These are phyloP conservation scores for Pseudogymnoascus verrucosus DNA, from an alignment of 2,329 filamentous ascomycete genomes.

Conservation along the genomic window DNA sequence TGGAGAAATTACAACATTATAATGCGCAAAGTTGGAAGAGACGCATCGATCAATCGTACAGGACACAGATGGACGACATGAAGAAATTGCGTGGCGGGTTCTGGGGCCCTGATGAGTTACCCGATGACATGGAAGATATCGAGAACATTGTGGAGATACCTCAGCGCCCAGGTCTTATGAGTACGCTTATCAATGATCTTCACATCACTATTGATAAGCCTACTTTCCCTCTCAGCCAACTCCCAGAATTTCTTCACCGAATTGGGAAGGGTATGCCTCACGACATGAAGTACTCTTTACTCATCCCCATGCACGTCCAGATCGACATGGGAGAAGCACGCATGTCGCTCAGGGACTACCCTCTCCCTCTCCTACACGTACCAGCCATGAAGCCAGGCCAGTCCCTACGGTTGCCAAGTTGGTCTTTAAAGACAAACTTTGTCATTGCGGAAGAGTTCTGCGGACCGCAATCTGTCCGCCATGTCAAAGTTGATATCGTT, in stretches of 20 bases:
- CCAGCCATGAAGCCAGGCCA: constrained; percentile 74
- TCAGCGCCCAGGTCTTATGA: constrained; percentile 75
- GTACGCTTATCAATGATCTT: constrained; percentile 72
- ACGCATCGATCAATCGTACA: constrained; percentile 71
- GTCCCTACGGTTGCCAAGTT: constrained; percentile 68
- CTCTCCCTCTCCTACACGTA: constrained; percentile 83
- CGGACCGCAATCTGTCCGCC: constrained; percentile 68
- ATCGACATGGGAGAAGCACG: constrained; percentile 86
- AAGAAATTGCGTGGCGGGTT: constrained; percentile 72
- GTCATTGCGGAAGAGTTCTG: constrained; percentile 92
- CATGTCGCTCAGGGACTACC: constrained; percentile 85
- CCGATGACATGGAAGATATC: constrained; percentile 71
- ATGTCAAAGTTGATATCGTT: constrained; percentile 76
- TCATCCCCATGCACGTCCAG: constrained; percentile 83
- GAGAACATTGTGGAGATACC: constrained; percentile 84
- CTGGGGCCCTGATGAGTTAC: constrained; percentile 72
- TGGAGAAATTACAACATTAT: constrained; percentile 64
- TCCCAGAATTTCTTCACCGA: constrained; percentile 75
- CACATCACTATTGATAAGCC: constrained; percentile 85
- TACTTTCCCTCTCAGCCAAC: constrained; percentile 74
- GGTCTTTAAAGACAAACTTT: constrained; percentile 82
- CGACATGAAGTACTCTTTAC: constrained; percentile 81
- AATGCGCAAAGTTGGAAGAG: constrained; percentile 90
- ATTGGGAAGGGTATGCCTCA: constrained; percentile 96
- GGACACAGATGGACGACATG: constrained; percentile 63